These are phyloP conservation scores for Phalaenopsis hybrid DNA, from an alignment of 116 monocot genomes.

Conservation along the genomic window DNA sequence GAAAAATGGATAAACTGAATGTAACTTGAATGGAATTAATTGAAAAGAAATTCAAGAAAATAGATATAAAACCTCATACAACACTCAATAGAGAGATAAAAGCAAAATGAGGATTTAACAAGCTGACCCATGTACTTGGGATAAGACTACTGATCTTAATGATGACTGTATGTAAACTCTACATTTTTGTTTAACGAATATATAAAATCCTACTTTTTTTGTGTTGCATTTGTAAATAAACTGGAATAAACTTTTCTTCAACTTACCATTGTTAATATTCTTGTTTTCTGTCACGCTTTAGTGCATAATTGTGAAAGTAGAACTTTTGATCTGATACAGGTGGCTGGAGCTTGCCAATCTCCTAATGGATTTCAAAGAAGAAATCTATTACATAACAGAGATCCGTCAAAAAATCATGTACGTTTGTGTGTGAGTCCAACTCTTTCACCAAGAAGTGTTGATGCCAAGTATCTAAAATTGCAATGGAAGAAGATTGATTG, in stretches of 20 bases:
- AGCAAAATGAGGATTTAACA: neutral
- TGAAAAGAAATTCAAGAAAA: neutral
- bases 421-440: slow-evolving; percentile 8
- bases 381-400: slow-evolving; percentile 11
- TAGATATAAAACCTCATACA: neutral
- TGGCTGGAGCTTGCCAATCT: slow-evolving; percentile 25
- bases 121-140: neutral
- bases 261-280: neutral
- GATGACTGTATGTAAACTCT: neutral
- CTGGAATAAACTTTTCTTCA: neutral
- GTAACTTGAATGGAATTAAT: neutral
- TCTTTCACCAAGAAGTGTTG: slow-evolving; percentile 7
- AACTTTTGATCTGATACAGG: slow-evolving; percentile 29
- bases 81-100: neutral
- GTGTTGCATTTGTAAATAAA: neutral
- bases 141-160: neutral
- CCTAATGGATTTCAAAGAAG: slow-evolving; percentile 12
- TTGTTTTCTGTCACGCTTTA: slow-evolving; percentile 8
- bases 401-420: neutral
- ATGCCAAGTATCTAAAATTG: slow-evolving; percentile 53
- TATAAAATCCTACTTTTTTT: neutral
- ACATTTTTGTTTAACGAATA: neutral
- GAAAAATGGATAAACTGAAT: neutral
- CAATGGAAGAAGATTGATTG: slow-evolving; percentile 73
- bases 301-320: slow-evolving; percentile 2